Percentiles rank a stretch among this genome's conserved stretches.
Conservation (phyloP, 2,329 filamentous ascomycete species). For the Davidsoniella eucalypti region DNA sequence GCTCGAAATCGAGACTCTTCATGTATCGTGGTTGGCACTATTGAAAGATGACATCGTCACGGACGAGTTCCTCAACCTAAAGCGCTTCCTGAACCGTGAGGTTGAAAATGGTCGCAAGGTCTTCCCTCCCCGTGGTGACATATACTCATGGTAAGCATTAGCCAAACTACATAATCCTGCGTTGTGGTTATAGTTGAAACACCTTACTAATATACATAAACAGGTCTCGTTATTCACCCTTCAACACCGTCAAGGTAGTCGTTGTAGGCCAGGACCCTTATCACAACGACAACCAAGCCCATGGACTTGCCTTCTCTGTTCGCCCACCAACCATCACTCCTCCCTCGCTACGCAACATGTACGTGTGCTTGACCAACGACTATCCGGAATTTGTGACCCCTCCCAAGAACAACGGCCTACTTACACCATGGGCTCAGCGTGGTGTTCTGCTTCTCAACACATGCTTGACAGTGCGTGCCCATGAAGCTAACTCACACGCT, state of each 20-base stretch:
- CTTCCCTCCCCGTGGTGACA: conserved; percentile 74
- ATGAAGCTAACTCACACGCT: conserved; percentile 72
- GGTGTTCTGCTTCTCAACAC: conserved; percentile 91
- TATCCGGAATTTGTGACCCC: conserved; percentile 67
- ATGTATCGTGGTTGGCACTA: conserved; percentile 79
- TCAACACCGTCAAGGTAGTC: conserved; percentile 77
- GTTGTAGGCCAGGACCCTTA: conserved; percentile 95
- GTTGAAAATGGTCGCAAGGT: conserved; percentile 56
- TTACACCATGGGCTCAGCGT: conserved; percentile 86
- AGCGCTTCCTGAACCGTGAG: conserved; percentile 73
- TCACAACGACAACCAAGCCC: conserved; percentile 88
- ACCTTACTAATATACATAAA: conserved; percentile 13
- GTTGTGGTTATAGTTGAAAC: neutral
- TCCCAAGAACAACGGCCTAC: conserved; percentile 59
- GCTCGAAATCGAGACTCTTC: conserved; percentile 80
- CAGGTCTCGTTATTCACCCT: conserved; percentile 87
- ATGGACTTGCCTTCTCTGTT: conserved; percentile 91
- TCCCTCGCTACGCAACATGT: conserved; percentile 87
- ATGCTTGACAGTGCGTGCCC: conserved; percentile 79
- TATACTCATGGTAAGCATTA: conserved; percentile 72
- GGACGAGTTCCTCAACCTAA: conserved; percentile 71
- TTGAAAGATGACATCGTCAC: conserved; percentile 73
- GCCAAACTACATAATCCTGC: no score
- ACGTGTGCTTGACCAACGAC: conserved; percentile 71
- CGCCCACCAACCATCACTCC: conserved; percentile 76